phyloP scores from a whole-genome alignment of 495 filamentous ascomycete species.

The Xylaria cubensis region DNA sequence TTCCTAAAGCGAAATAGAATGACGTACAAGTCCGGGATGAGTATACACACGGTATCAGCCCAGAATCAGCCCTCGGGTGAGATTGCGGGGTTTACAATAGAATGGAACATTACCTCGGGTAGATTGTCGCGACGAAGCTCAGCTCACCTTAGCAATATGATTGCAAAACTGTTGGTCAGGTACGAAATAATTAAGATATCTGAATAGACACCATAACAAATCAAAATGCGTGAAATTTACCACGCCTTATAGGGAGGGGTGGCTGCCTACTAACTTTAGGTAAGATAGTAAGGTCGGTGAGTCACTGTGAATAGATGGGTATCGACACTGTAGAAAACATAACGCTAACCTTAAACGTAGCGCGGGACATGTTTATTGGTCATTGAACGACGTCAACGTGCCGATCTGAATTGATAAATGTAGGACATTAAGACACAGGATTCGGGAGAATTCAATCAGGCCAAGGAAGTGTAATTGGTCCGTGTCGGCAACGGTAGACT shows the following conservation, averaged over 20 bases:
- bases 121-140: neutral
- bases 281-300: neutral
- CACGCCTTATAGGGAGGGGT: neutral
- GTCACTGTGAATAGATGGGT: neutral
- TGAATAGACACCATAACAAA: neutral
- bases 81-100: neutral
- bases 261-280: neutral
- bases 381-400: neutral
- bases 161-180: neutral
- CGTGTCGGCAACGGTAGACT: neutral
- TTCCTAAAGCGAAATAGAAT: conserved; percentile 20
- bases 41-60: neutral
- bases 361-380: neutral
- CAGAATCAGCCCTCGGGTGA: neutral
- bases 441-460: neutral
- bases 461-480: neutral
- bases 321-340: neutral
- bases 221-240: neutral
- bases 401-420: neutral
- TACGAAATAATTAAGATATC: neutral
- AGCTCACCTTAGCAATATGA: neutral
- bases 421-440: neutral
- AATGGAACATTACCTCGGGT: neutral
- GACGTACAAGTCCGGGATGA: neutral
- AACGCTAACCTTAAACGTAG: neutral